Conservation (phyloP, 2,329 filamentous ascomycete species). For the Tolypocladium pustulatum region DNA sequence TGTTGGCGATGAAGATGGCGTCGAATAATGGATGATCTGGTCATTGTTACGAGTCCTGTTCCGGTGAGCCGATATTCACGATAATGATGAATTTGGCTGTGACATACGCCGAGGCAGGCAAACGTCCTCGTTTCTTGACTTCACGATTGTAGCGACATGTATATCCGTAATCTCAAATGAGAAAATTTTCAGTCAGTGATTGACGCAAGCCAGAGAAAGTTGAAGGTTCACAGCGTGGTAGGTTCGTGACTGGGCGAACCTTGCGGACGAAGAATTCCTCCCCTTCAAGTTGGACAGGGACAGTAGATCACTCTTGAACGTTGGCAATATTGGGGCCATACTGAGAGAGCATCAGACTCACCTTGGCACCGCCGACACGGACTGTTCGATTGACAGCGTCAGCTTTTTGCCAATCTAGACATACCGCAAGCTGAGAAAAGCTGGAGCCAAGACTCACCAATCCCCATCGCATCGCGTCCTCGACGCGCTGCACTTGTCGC, state of each 20-base stretch:
- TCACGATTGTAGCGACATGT: constrained; percentile 24
- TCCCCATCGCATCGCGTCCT: constrained; percentile 32
- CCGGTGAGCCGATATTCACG: neutral
- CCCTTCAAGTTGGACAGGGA: no score
- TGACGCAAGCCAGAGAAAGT: neutral
- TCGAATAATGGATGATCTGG: neutral
- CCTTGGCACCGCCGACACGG: constrained; percentile 25
- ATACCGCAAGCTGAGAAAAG: neutral
- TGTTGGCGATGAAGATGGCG: neutral
- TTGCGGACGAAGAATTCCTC: neutral
- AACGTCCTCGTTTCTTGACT: constrained; percentile 25
- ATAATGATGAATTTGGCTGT: neutral
- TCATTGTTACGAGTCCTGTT: neutral
- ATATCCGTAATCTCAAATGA: constrained; percentile 23
- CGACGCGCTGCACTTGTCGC: constrained; percentile 25
- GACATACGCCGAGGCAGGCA: constrained; percentile 13
- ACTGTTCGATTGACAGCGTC: constrained; percentile 1
- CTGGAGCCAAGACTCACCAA: constrained; percentile 21
- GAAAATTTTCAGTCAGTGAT: neutral
- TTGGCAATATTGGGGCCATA: neutral
- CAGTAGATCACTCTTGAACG: neutral
- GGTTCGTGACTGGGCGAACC: neutral
- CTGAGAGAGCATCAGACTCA: constrained; percentile 8
- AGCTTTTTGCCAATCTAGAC: neutral
- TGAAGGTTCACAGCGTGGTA: neutral